Percentiles rank a stretch among this genome's conserved stretches.
Evolutionary conservation across 192 early-diverging fungal species (phyloP).

Genomic region (Coemansia sp.): DNA sequence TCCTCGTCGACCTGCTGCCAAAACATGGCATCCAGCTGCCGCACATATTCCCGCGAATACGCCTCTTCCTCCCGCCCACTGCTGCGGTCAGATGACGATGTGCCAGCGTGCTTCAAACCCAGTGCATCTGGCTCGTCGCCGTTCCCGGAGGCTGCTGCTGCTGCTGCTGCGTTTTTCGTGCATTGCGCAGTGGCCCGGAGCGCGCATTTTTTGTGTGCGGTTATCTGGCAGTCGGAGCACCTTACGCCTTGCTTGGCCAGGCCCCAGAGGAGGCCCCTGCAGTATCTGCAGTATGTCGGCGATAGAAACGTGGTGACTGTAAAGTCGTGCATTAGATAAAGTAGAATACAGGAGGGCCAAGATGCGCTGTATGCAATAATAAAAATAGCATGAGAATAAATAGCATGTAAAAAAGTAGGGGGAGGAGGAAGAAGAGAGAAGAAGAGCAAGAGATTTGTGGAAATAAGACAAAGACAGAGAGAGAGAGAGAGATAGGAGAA

Average conservation of each 20-base stretch:
- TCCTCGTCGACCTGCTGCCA: constrained; percentile 52
- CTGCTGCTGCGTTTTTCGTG: background rate
- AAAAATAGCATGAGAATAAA: background rate
- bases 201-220: constrained; percentile 58
- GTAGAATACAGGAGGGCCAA: background rate
- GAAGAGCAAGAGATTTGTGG: constrained; percentile 12
- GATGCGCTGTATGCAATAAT: too few species aligned
- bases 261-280: constrained; percentile 67
- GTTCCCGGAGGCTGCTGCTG: too few species aligned
- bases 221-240: constrained; percentile 55
- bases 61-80: background rate
- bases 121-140: too few species aligned
- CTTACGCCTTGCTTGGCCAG: constrained; percentile 60
- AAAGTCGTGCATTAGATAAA: constrained; percentile 55
- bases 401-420: background rate
- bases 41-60: constrained; percentile 15
- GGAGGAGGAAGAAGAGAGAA: constrained; percentile 3
- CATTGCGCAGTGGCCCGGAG: constrained; percentile 15
- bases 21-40: constrained; percentile 43
- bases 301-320: constrained; percentile 47
- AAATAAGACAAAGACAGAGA: background rate
- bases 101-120: background rate
- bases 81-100: background rate
- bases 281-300: constrained; percentile 65
- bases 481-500: background rate